phyloP scores from a whole-genome alignment of 2,329 filamentous ascomycete genomes.

The Colletotrichum tamarilloi region DNA sequence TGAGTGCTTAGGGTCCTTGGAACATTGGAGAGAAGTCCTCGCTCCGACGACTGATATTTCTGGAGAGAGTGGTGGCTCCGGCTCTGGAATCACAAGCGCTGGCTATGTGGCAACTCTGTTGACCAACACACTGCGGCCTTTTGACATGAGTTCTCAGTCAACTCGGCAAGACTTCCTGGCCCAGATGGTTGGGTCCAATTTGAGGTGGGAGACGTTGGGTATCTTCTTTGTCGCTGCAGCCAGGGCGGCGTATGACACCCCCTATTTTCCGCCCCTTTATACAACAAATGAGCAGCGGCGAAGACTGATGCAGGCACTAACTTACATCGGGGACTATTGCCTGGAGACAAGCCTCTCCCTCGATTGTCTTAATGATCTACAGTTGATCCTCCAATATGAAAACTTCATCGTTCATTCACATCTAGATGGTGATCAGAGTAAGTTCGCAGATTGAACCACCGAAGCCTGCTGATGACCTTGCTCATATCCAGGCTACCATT shows the following conservation, averaged over 20 bases:
- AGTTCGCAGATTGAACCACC: not conserved
- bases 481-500: slow-evolving; percentile 52
- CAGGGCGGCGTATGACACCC: not conserved
- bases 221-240: not conserved
- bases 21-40: not conserved
- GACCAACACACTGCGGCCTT: not conserved
- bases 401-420: slow-evolving; percentile 57
- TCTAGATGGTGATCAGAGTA: slow-evolving; percentile 57
- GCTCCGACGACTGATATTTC: not conserved
- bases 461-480: slow-evolving; percentile 21
- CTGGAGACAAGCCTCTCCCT: slow-evolving; percentile 39
- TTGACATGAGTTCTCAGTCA: not conserved
- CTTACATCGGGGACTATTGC: not conserved
- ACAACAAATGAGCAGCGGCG: not conserved
- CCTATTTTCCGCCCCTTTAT: not conserved
- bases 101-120: not conserved
- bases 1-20: not conserved
- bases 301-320: not conserved
- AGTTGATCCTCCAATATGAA: slow-evolving; percentile 57
- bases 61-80: not conserved
- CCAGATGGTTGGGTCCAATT: not conserved
- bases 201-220: not conserved
- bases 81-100: not conserved
- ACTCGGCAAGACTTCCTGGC: not conserved
- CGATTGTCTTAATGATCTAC: slow-evolving; percentile 54